Evolutionary conservation across 1,139 yeast species (phyloP).

Genomic region (Geotrichum australiense): DNA sequence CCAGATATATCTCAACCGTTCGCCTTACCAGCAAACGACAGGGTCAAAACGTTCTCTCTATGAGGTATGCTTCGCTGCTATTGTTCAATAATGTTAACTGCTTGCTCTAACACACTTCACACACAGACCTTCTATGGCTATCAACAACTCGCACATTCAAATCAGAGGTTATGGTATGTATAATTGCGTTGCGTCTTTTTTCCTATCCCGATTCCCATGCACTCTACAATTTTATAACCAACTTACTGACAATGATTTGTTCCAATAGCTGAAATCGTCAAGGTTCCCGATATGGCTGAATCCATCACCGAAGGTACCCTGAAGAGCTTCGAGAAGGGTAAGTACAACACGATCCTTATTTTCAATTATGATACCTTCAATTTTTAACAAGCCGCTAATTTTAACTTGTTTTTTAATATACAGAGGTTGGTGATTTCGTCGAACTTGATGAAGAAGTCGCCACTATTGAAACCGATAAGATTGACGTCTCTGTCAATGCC

Average conservation of each 20-base stretch:
- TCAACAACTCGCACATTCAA: conserved; percentile 13
- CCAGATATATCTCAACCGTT: conserved; percentile 13
- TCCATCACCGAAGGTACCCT: conserved; percentile 97
- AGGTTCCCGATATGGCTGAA: conserved; percentile 99
- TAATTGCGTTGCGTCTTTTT: neutral
- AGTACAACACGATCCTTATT: conserved; percentile 6
- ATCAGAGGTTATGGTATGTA: conserved; percentile 16
- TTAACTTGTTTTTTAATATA: conserved; percentile 23
- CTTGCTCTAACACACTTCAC: neutral
- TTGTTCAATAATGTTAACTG: too few relatives aligned
- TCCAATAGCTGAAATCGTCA: conserved; percentile 42
- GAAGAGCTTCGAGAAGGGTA: conserved; percentile 53
- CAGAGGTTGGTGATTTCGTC: conserved; percentile 83
- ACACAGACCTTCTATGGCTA: conserved; percentile 12
- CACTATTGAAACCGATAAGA: conserved; percentile 96
- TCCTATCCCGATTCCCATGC: neutral
- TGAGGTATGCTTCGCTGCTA: conserved; percentile 10
- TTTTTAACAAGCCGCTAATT: neutral
- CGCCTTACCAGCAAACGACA: conserved; percentile 14
- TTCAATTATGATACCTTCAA: neutral
- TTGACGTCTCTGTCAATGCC: conserved; percentile 93
- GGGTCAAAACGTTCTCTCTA: conserved; percentile 5
- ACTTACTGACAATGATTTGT: neutral
- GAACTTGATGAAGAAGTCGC: conserved; percentile 87
- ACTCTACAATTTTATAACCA: neutral